Base-by-base conservation (phyloP, 208 protist genomes). In the Wallacemonas sp. region DNA sequence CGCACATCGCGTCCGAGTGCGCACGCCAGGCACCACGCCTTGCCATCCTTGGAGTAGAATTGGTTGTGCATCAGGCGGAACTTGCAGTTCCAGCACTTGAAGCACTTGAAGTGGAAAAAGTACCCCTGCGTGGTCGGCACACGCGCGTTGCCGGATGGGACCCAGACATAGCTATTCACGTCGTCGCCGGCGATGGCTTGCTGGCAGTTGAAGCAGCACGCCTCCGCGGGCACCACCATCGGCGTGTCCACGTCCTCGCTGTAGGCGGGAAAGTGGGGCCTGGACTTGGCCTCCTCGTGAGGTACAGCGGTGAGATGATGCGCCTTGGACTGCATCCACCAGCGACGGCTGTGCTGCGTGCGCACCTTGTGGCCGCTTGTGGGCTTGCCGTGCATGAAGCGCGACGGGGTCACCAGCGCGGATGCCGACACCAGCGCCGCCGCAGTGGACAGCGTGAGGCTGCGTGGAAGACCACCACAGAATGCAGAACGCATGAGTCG, bases 291-390 rank as follows among this genome's bases (percentile, higher is more conserved):
- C 74, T 96, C 91, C 33, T 93, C 86, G 72, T 93, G 91, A 1
- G 85, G 85, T 41, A 84, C 73, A 39, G 91, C 87, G 8, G 87
- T 83, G 48, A 96, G 80, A 65, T 92, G 87, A 41, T 81, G 80
- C n/a, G 91, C 85, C 81, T 96, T 96, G 36, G 87, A 91, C 74
- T 96, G 87, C 71, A 84, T 80, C 84, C 85, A 96, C 88, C 91
- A 96, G 8, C 84, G 91, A 1, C 81, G 74, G 57, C 82, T 93
- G 80, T 96, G 91, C 61, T 96, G 87, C 3, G 88, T 94, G 70
- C 91, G 87, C 18, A 93, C 87, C 65, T 96, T 96, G 77, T 96
- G 87, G 5, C 79, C 77, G 14, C 80, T 78, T n/a, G 91, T 82
- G 3, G 87, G 87, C 67, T 97, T 97, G n/a, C 87, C 91, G 67